phyloP scores from a whole-genome alignment of 169 alveolate genomes.

The Perkinsus olseni region DNA sequence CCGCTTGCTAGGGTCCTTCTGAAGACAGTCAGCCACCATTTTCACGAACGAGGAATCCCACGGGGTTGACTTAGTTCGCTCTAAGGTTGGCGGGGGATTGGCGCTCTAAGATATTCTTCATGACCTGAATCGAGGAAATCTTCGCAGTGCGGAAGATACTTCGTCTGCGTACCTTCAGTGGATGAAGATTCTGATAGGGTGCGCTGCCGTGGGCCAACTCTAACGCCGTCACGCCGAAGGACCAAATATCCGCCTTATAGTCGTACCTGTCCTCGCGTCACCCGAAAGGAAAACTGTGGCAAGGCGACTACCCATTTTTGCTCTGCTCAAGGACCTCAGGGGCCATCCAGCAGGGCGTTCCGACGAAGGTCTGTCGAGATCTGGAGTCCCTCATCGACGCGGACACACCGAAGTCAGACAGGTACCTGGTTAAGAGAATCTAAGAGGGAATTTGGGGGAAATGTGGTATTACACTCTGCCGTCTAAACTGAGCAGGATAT shows the following conservation, averaged over 20 bases:
- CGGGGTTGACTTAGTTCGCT: neutral
- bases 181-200: slow-evolving; percentile 38
- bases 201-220: slow-evolving; percentile 59
- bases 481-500: slow-evolving; percentile 53
- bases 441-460: neutral
- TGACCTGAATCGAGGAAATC: neutral
- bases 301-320: neutral
- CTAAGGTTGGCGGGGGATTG: slow-evolving; percentile 23
- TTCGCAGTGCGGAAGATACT: neutral
- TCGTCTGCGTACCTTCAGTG: slow-evolving; percentile 13
- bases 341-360: slow-evolving; percentile 64
- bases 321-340: slow-evolving; percentile 53
- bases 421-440: neutral
- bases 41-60: slow-evolving; percentile 7
- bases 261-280: slow-evolving; percentile 22
- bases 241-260: slow-evolving; percentile 56
- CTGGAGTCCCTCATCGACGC: slow-evolving; percentile 46
- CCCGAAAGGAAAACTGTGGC: neutral
- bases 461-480: slow-evolving; percentile 44
- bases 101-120: slow-evolving; percentile 14
- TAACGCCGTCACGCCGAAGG: slow-evolving; percentile 54
- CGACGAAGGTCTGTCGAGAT: slow-evolving; percentile 46
- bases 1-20: slow-evolving; percentile 25
- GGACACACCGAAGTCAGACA: slow-evolving; percentile 72
- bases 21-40: slow-evolving; percentile 18